Base-by-base conservation (phyloP, 164 flowering plant genomes). In the Nymphaea colorata region DNA sequence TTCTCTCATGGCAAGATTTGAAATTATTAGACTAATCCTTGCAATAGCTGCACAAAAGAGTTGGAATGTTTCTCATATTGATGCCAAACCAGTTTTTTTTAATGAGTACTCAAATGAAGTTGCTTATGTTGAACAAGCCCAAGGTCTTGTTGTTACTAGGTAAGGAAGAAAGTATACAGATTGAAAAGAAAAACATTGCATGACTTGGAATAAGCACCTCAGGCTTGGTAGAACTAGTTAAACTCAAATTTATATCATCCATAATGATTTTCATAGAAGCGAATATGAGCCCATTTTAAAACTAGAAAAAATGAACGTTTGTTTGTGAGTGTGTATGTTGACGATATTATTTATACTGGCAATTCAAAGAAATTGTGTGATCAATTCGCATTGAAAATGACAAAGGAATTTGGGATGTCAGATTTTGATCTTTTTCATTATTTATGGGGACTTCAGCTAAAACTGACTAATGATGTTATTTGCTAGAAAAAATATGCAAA, bases 41-140 rank as follows among this genome's bases (percentile, higher is more conserved):
- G 66, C 76, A 59, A 43, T 73, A 17, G 63, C 64, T 4, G 62
- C 67, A 1, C 66, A 63, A 62, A 69, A 61, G 4, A 61, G 66
- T 11, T 63, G 61, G 66, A 62, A 42, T 12, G 18, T 71, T 41
- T 71, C 10, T 25, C 73, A 71, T 14, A 6, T 60, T 41, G 66
- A 71, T 61, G 59, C 66, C 16, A 71, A 71, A 45, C 59, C 65
- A 44, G 61, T 65, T 25, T 71, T 71, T 42, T 66, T 66, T 12
- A 72, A 70, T 74, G 77, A 73, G 43, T 45, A 70, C 41, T 59
- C 70, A 64, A 16, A 74, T 15, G 71, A 70, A 64, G 18, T 51
- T 42, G 67, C 57, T 67, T 67, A 61, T 64, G 43, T 74, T 44
- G 65, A 70, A 11, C 73, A 69, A 66, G 73, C 76, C 42, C 61